Evolutionary conservation across 176 grass and related monocot species (phyloP).

Genomic region (Carex cristatella): DNA sequence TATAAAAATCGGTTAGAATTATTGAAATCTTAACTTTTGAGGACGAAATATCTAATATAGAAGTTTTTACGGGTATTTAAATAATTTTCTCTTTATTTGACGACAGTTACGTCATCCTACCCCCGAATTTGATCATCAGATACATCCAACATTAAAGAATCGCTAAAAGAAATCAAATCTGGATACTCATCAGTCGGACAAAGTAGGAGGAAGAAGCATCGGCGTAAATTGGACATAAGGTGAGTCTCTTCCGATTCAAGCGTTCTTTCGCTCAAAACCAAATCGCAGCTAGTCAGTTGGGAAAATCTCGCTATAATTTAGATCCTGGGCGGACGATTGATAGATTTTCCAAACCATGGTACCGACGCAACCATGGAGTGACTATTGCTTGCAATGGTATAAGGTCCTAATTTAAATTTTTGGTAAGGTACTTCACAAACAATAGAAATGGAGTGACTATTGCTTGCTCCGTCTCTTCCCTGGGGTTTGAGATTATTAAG

Average conservation of each 20-base stretch:
- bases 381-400: background rate
- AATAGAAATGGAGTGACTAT: background rate
- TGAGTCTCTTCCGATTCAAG: background rate
- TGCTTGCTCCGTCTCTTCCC: background rate
- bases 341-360: background rate
- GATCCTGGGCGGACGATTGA: background rate
- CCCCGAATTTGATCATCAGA: background rate
- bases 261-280: background rate
- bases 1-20: too few relatives aligned
- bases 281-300: background rate
- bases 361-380: background rate
- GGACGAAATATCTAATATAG: too few relatives aligned
- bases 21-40: too few relatives aligned
- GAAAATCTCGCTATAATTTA: background rate
- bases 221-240: background rate
- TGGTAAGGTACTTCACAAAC: background rate
- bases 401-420: background rate
- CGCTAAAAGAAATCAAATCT: background rate
- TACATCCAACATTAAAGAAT: background rate
- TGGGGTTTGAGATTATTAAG: background rate
- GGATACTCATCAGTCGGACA: background rate
- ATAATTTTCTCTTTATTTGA: background rate
- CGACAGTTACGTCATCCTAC: background rate
- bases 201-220: background rate
- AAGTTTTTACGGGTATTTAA: too few relatives aligned